phyloP scores from a whole-genome alignment of 495 filamentous ascomycete species.

The Jackrogersella multiformis region DNA sequence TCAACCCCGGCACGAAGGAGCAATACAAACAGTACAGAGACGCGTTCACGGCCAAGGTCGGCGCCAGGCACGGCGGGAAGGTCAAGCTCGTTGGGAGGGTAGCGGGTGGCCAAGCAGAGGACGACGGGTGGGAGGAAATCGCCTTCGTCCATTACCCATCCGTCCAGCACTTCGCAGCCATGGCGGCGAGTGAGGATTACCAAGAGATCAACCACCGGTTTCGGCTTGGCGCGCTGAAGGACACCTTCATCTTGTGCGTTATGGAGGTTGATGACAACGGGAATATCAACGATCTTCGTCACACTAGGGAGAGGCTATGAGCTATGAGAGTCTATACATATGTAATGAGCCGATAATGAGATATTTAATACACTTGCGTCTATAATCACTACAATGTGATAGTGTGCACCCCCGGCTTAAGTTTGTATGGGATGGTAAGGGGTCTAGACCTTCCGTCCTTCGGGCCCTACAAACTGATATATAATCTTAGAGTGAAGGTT shows the following conservation, averaged over 20 bases:
- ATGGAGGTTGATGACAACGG: slow-evolving; percentile 58
- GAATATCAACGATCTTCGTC: slow-evolving; percentile 5
- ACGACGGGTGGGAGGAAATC: slow-evolving; percentile 54
- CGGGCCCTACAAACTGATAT: not conserved
- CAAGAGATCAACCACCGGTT: slow-evolving; percentile 68
- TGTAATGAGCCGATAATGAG: not conserved
- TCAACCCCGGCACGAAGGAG: slow-evolving; percentile 61
- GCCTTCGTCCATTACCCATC: slow-evolving; percentile 74
- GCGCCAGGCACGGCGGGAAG: slow-evolving; percentile 62
- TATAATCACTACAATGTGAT: not conserved
- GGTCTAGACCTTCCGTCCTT: not conserved
- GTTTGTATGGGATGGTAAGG: not conserved
- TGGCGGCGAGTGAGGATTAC: slow-evolving; percentile 70
- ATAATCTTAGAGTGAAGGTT: slow-evolving; percentile 5
- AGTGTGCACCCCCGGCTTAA: not conserved
- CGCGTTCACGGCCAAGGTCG: slow-evolving; percentile 63
- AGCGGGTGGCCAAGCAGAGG: slow-evolving; percentile 40
- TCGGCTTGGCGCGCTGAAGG: slow-evolving; percentile 64
- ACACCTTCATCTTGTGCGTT: slow-evolving; percentile 71
- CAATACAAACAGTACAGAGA: slow-evolving; percentile 67
- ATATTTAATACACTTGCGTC: not conserved
- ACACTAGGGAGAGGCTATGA: slow-evolving; percentile 23
- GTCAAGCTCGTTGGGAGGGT: slow-evolving; percentile 73
- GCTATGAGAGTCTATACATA: not conserved
- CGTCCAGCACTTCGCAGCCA: slow-evolving; percentile 69